Base-by-base conservation (phyloP, 1,284 basidiomycete genomes). In the Stereum hirsutum region DNA sequence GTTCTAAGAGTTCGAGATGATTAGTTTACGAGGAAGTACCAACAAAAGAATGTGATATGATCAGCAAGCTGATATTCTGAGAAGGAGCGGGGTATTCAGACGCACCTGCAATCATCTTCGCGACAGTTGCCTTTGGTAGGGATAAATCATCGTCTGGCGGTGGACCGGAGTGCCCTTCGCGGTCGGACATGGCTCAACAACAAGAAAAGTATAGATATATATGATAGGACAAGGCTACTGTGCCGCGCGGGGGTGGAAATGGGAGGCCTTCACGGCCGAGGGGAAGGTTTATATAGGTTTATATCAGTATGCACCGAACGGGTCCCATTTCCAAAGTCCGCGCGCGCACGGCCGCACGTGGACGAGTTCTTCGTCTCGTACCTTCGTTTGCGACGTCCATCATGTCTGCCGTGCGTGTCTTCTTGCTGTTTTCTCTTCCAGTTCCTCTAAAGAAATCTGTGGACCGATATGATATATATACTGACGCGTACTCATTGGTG, bases 61-160 rank as follows among this genome's bases (percentile, higher is more conserved):
- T 35, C n/a, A 35, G 34, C 34, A 6, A 5, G 34, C 11, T 19
- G 14, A n/a, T 30, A 30, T 12, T 12, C 34, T 11, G 14, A 20
- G 19, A 35, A 19, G 34, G 20, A 35, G 34, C 14, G 11, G 19
- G 17, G 34, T 11, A 11, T 15, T 2, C 14, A 11, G 17, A 19
- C 73, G 58, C 59, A 90, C 94, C 94, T 56, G 80, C 73, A 55
- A 99, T 96, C 77, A 98, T 88, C 72, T 99, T 99, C 51, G 91
- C 81, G 23, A 99, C 92, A 1, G 95, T 99, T 11, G 96, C 96
- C 63, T 97, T 96, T 24, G 95, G 96, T 41, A 99, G 67, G 19
- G 89, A 90, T 46, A 98, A 75, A 55, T 99, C 95, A 46, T 98
- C 95, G 55, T 96, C 92, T 6, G 78, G 72, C 36, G 73, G 66